Evolutionary conservation across 192 early-diverging fungal species (phyloP).

Genomic region (Coemansia javaensis): DNA sequence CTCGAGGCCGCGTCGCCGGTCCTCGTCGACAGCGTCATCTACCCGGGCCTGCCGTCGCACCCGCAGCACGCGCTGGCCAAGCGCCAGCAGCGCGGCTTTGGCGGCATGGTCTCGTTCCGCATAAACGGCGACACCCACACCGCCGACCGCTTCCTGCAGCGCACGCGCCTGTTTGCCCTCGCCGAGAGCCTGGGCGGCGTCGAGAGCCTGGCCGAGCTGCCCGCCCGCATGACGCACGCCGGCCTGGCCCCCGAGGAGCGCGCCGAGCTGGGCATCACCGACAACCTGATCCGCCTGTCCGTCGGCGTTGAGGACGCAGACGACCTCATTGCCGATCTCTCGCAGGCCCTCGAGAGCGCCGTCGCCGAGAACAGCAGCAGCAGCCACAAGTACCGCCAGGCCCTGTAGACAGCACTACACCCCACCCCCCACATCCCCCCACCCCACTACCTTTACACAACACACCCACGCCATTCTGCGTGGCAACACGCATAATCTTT

Average conservation of each 20-base stretch:
- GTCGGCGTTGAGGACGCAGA: slow-evolving; percentile 91
- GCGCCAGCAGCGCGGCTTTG: slow-evolving; percentile 85
- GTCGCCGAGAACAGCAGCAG: slow-evolving; percentile 38
- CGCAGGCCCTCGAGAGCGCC: slow-evolving; percentile 61
- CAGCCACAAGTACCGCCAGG: too few relatives aligned
- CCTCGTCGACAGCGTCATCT: slow-evolving; percentile 88
- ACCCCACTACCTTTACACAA: too few relatives aligned
- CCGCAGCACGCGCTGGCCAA: slow-evolving; percentile 88
- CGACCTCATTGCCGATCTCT: slow-evolving; percentile 78
- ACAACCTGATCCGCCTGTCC: slow-evolving; percentile 85
- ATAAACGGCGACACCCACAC: slow-evolving; percentile 75
- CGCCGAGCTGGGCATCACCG: slow-evolving; percentile 80
- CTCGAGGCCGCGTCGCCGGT: slow-evolving; percentile 63
- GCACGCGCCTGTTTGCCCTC: slow-evolving; percentile 79
- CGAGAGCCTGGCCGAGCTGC: slow-evolving; percentile 90
- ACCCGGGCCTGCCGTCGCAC: slow-evolving; percentile 88
- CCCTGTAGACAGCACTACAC: background rate
- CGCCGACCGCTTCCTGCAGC: slow-evolving; percentile 78
- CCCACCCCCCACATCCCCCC: too few relatives aligned
- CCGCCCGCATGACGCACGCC: slow-evolving; percentile 95
- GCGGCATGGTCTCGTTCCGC: slow-evolving; percentile 95
- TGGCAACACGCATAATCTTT: too few relatives aligned
- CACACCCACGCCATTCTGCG: too few relatives aligned
- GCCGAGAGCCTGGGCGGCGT: slow-evolving; percentile 97
- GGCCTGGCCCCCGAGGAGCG: slow-evolving; percentile 83